phyloP scores from a whole-genome alignment of 2,329 filamentous ascomycete species.

The Chaetomium sp. region DNA sequence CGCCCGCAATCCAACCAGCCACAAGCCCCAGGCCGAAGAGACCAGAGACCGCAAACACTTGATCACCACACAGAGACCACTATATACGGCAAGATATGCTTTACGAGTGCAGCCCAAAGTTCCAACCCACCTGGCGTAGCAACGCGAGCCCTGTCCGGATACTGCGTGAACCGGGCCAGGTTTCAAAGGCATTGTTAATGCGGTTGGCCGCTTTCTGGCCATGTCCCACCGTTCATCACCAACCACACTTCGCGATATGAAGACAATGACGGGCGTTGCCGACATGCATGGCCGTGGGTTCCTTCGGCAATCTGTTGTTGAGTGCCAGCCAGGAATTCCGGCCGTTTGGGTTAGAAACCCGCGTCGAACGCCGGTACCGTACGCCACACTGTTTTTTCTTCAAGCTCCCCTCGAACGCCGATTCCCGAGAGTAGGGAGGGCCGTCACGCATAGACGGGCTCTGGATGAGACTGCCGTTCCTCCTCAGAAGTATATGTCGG shows the following conservation, averaged over 20 bases:
- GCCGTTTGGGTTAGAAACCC: background rate
- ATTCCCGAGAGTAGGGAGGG: background rate
- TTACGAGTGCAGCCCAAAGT: slow-evolving; percentile 31
- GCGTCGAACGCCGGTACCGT: background rate
- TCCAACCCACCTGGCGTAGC: slow-evolving; percentile 14
- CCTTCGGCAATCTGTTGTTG: background rate
- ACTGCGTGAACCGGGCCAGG: background rate
- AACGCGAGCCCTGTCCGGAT: background rate
- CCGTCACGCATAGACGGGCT: background rate
- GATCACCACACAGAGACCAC: slow-evolving; percentile 33
- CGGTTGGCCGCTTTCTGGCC: background rate
- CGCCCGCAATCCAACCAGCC: slow-evolving; percentile 9
- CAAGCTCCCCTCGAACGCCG: background rate
- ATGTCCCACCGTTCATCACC: background rate
- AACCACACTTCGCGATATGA: background rate
- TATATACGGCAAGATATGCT: slow-evolving; percentile 38
- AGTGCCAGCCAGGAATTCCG: background rate
- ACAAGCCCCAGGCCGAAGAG: slow-evolving; percentile 10
- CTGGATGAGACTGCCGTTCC: background rate
- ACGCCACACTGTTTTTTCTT: background rate
- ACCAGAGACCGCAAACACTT: slow-evolving; percentile 26
- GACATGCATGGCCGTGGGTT: background rate
- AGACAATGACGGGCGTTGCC: background rate
- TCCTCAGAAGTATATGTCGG: background rate
- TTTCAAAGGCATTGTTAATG: background rate